Evolutionary conservation across 176 grass and related monocot species (phyloP).

Genomic region (Oryza coarctata): DNA sequence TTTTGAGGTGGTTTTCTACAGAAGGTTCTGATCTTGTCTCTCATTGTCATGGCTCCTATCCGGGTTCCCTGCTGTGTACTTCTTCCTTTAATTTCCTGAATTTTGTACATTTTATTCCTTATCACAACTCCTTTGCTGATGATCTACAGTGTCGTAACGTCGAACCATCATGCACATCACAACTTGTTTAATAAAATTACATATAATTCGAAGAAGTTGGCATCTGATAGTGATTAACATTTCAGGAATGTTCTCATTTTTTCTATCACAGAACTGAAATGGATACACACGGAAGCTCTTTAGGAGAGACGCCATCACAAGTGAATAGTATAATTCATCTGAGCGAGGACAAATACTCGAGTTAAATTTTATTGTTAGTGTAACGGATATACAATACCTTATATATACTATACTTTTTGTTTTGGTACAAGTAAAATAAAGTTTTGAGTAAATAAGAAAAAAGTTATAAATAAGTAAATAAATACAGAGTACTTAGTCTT

Average conservation of each 20-base stretch:
- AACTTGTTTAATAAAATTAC: neutral
- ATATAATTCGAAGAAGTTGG: neutral
- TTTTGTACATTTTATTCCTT: slow-evolving; percentile 8
- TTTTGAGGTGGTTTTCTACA: slow-evolving; percentile 10
- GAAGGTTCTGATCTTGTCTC: neutral
- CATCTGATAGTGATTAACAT: neutral
- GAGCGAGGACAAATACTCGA: neutral
- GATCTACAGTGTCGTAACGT: neutral
- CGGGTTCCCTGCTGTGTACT: neutral
- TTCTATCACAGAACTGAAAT: neutral
- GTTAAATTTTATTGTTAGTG: no score
- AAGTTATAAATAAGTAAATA: no score
- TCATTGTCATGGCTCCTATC: neutral
- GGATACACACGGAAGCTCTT: slow-evolving; percentile 12
- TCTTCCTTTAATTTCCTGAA: neutral
- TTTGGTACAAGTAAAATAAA: no score
- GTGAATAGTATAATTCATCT: neutral
- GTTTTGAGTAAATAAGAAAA: no score
- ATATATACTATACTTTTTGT: no score
- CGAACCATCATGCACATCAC: neutral
- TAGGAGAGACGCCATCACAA: neutral
- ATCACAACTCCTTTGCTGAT: neutral
- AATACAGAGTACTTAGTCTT: no score
- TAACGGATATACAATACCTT: no score
- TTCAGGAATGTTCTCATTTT: neutral